Conservation (phyloP, 2,329 filamentous ascomycete species). For the Rutstroemia sp. region DNA sequence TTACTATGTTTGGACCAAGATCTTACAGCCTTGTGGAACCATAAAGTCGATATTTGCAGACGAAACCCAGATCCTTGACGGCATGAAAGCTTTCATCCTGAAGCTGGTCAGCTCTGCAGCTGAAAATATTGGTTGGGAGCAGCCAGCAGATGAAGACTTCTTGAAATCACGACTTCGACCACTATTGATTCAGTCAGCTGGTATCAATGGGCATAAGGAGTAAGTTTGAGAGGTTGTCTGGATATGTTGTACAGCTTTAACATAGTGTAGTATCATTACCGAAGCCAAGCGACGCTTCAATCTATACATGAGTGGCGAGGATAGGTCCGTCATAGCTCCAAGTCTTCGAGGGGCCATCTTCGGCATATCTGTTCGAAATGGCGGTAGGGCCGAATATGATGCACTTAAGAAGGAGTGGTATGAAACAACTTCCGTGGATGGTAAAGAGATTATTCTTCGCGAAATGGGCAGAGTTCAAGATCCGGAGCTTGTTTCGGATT, state of each 20-base stretch:
- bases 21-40: constrained; percentile 66
- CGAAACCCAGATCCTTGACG: constrained; percentile 63
- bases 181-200: constrained; percentile 69
- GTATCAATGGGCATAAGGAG: constrained; percentile 67
- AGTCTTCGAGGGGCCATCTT: constrained; percentile 77
- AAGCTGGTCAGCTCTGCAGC: constrained; percentile 69
- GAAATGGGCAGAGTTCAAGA: constrained; percentile 66
- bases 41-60: constrained; percentile 81
- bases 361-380: constrained; percentile 68
- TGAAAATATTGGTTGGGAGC: constrained; percentile 80
- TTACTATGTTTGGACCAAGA: constrained; percentile 83
- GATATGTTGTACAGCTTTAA: not conserved
- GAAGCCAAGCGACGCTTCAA: constrained; percentile 77
- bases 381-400: constrained; percentile 61
- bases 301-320: constrained; percentile 60
- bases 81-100: constrained; percentile 70
- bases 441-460: constrained; percentile 76
- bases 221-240: constrained; percentile 36
- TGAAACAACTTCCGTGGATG: constrained; percentile 77
- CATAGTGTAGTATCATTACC: constrained; percentile 47
- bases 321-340: constrained; percentile 65
- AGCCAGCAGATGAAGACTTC: constrained; percentile 70
- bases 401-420: constrained; percentile 80
- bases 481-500: constrained; percentile 56
- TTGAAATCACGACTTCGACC: constrained; percentile 77